Evolutionary conservation across 176 grass and related monocot species (phyloP), one percentile per base, ranked within the genome.

Genomic region (Lolium multiflorum): DNA sequence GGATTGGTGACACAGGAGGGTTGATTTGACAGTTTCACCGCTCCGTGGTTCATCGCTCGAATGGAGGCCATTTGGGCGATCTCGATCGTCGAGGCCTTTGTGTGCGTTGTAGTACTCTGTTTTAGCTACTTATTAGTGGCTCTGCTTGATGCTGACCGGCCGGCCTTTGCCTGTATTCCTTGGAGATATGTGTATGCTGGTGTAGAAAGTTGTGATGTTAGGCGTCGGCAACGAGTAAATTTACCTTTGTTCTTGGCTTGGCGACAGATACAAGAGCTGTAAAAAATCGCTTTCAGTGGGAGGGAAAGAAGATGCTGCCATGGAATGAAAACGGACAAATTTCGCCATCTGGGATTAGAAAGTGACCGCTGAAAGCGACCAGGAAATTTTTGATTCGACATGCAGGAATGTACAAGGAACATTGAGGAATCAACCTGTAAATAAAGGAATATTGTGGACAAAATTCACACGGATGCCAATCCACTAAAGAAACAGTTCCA

Each of bases 51-150:
- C 61, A 88, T 22, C 85, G 31, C 41, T 35, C 7, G 59, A 80
- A 60, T 26, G 85, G 84, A 24, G 63, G 57, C 22, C 70, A 49
- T 47, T 28, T 20, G 72, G 58, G n/a, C 13, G 20, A 4, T 35
- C 1, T 60, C 46, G 9, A 37, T 20, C n/a, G 3, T 54, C 61
- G 11, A 20, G 44, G 16, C 85, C 89, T 91, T 91, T 91, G 77
- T 88, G 90, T 91, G 90, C 44, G 25, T 78, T 65, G 67, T 62
- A 31, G 28, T 31, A 91, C 86, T 88, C 82, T 25, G 67, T 71
- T 84, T 71, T 0, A 24, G 71, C 31, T 35, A 35, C 31, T 35
- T 35, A 35, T 15, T 0, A 52, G 71, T 62, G 49, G 13, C 2
- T 74, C 35, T 28, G 28, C 28, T 8, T 87, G 84, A 78, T 79